Percentiles rank a stretch among this genome's conserved stretches.
Evolutionary conservation across 306 rosid genomes (phyloP).

Genomic region (Sechiopsis laciniata): DNA sequence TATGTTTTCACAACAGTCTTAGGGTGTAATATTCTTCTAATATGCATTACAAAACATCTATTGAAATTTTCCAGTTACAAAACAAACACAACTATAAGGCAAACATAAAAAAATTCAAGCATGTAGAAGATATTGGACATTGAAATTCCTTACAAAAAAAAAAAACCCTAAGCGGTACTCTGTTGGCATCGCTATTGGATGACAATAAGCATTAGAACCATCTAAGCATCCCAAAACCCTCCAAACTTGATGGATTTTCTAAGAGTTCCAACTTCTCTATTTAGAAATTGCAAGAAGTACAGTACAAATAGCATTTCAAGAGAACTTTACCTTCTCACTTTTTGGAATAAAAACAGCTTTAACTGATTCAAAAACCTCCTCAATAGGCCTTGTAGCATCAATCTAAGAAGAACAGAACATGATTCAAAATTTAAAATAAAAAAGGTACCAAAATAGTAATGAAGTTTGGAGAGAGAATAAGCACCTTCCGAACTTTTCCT

Average conservation of each 20-base stretch:
- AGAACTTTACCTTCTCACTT: constrained; percentile 73
- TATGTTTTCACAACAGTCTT: background rate
- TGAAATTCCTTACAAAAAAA: too few species aligned
- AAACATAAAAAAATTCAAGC: too few species aligned
- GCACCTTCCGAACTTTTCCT: constrained; percentile 72
- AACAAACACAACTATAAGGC: background rate
- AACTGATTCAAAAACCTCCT: constrained; percentile 76
- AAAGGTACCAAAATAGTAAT: background rate
- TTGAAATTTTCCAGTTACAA: background rate
- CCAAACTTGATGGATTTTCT: too few species aligned
- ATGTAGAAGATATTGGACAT: too few species aligned
- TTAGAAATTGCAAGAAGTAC: background rate
- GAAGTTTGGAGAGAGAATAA: background rate
- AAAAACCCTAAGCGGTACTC: too few species aligned
- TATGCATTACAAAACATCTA: background rate
- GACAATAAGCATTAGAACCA: too few species aligned
- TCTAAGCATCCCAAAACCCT: too few species aligned
- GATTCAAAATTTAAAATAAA: background rate
- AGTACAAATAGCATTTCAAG: constrained; percentile 17
- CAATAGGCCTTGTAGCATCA: constrained; percentile 73
- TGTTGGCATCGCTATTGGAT: too few species aligned
- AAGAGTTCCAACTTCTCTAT: background rate
- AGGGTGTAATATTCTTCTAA: background rate
- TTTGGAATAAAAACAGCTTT: constrained; percentile 66
- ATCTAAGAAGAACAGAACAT: constrained; percentile 39